Evolutionary conservation across 306 rosid species (phyloP).

Genomic region (Rosa chinensis): DNA sequence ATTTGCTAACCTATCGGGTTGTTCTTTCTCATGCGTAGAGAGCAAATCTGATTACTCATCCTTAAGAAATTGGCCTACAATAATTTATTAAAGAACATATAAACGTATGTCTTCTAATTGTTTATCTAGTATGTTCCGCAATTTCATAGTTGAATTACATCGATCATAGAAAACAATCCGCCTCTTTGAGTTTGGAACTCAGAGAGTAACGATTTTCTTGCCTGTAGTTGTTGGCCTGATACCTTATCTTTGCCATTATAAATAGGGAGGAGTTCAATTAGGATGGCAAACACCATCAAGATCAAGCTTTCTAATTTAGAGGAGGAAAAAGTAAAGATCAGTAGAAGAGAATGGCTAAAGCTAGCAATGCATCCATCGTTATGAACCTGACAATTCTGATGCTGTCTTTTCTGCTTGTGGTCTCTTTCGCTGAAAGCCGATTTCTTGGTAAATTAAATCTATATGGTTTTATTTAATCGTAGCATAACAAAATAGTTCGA

Average conservation of each 20-base stretch:
- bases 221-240: no score
- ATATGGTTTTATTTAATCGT: not conserved
- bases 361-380: not conserved
- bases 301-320: not conserved
- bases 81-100: not conserved
- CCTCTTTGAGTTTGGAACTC: not conserved
- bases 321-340: not conserved
- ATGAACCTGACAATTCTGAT: slow-evolving; percentile 5
- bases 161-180: not conserved
- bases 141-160: not conserved
- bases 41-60: not conserved
- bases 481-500: not conserved
- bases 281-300: not conserved
- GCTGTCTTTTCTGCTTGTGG: slow-evolving; percentile 19
- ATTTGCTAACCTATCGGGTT: not conserved
- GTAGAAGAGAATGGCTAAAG: slow-evolving; percentile 22
- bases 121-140: not conserved
- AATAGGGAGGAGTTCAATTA: not conserved
- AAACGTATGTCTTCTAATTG: not conserved
- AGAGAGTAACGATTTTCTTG: not conserved
- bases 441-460: not conserved
- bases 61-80: not conserved
- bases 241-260: not conserved
- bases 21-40: not conserved
- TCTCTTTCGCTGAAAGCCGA: slow-evolving; percentile 9